A percentile compares a stretch with the other conserved stretches of the same genome.
Conservation (phyloP, 768 basidiomycete genomes). For the Suillus weaverae region DNA sequence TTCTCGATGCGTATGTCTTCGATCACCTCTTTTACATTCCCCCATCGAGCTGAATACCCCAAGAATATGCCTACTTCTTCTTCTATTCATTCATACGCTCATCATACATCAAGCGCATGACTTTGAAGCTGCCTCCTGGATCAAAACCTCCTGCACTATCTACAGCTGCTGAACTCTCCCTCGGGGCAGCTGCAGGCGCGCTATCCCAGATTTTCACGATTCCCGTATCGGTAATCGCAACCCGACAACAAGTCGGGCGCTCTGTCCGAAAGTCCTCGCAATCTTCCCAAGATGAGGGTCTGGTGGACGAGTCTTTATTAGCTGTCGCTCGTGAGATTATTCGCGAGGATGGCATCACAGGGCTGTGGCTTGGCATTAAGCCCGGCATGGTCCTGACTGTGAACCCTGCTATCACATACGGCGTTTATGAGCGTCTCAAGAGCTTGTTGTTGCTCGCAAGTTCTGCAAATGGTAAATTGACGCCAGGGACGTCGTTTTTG, state of each 20-base stretch:
- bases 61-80: conserved; percentile 99
- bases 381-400: conserved; percentile 94
- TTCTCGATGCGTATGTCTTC: conserved; percentile 88
- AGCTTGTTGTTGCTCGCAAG: conserved; percentile 60
- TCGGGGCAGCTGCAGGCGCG: conserved; percentile 91
- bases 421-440: conserved; percentile 91
- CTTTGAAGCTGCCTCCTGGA: conserved; percentile 56
- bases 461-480: conserved; percentile 59
- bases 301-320: conserved; percentile 68
- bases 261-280: conserved; percentile 15
- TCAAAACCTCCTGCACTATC: conserved; percentile 63
- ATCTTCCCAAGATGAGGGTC: conserved; percentile 9
- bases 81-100: conserved; percentile 92
- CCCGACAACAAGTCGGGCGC: conserved; percentile 88
- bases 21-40: conserved; percentile 1
- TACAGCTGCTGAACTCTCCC: conserved; percentile 76
- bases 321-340: conserved; percentile 84
- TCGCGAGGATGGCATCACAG: conserved; percentile 81
- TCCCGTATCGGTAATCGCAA: conserved; percentile 96
- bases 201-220: conserved; percentile 98
- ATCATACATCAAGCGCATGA: conserved; percentile 74
- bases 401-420: conserved; percentile 98
- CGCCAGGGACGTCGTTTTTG: conserved; percentile 75
- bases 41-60: not conserved
- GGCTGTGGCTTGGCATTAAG: conserved; percentile 91